Base-by-base conservation (phyloP, 345 rosid genomes). In the Moricandia arvensis region DNA sequence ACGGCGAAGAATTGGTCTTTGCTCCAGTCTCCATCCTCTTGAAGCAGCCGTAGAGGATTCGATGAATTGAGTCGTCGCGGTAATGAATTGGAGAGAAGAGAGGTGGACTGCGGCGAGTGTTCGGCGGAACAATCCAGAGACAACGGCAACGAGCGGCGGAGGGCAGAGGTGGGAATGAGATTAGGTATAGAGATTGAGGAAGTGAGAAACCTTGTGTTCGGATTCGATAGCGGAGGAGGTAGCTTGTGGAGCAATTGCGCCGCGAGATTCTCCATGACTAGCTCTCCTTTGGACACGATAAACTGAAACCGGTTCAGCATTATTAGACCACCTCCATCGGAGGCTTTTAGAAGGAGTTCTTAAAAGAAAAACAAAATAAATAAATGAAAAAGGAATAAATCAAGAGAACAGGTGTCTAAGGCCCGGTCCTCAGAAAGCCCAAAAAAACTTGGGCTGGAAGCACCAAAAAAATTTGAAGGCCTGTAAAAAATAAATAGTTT, bases 21-120 rank as follows among this genome's bases (percentile, higher is more conserved):
- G 72, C 80, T 78, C 92, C 92, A 91, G 68, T 89, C 90, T 58
- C 87, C 91, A 75, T 87, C 89, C 3, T 86, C 83, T 7, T 76
- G 51, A 84, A 89, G 94, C 3, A 87, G 17, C 29, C 37, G 77
- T 80, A 84, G 55, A 72, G 94, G 88, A 81, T 72, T 21, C 24
- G 24, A 83, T 0, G 88, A 81, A 13, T 30, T 53, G 8, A 89
- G 89, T 74, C 79, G 82, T 29, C 75, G 77, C 18, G 72, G 60
- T 58, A 87, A 76, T 62, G 76, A 80, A 53, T 33, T 81, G 34
- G 83, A 78, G 43, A 86, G 80, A 71, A 84, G 83, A 27, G 89
- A 68, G 7, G 71, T 83, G 76, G 79, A 81, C 17, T 68, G 73
- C 33, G 72, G 53, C n/a, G 84, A 62, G 59, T 69, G 63, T 55